phyloP scores from a whole-genome alignment of 192 early-diverging fungal genomes.

The Geranomyces variabilis region DNA sequence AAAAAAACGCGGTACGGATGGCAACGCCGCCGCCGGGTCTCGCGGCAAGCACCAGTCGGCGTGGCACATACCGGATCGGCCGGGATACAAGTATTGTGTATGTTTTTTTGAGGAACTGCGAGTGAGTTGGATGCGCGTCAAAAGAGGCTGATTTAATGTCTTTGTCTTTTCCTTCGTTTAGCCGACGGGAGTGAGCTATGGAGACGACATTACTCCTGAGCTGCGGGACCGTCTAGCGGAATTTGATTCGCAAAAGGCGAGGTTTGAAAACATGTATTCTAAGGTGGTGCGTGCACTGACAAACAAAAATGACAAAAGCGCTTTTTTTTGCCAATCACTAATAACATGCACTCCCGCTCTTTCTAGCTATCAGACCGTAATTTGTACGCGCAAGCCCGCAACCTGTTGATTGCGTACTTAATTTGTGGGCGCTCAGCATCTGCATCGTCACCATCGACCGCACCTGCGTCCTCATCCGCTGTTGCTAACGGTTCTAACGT shows the following conservation, averaged over 20 bases:
- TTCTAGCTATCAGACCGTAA: background rate
- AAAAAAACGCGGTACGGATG: too few species aligned
- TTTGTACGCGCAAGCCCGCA: conserved; percentile 6
- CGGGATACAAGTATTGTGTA: background rate
- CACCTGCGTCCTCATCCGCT: background rate
- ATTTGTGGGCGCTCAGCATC: conserved; percentile 6
- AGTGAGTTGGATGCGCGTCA: too few species aligned
- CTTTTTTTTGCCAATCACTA: background rate
- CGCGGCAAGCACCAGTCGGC: too few species aligned
- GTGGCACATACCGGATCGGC: background rate
- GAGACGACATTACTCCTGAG: background rate
- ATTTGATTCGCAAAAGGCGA: background rate
- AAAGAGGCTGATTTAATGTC: too few species aligned
- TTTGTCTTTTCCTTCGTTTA: background rate
- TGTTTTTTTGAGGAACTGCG: too few species aligned
- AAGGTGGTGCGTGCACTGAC: background rate
- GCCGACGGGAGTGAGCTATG: conserved; percentile 1
- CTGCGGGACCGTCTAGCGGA: background rate
- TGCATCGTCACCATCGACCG: background rate
- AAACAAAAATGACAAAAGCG: background rate
- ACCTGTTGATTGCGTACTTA: conserved; percentile 1
- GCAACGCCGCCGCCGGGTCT: too few species aligned
- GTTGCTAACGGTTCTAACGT: too few species aligned
- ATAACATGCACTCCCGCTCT: background rate
- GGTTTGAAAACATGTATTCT: background rate